These are phyloP conservation scores for Macaranga tanarius DNA, from an alignment of 441 rosid genomes.

Conservation along the genomic window DNA sequence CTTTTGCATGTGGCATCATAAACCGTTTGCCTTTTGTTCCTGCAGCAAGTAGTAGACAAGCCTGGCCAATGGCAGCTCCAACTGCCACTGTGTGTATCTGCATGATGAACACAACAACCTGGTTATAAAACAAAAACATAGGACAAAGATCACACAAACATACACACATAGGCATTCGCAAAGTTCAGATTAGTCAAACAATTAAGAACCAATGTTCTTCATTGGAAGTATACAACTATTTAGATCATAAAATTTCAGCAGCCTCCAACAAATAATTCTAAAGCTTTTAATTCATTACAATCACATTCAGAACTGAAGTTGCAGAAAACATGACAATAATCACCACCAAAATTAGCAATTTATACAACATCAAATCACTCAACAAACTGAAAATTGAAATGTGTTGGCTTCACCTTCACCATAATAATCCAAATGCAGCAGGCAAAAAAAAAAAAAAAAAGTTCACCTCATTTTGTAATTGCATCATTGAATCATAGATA, in stretches of 20 bases:
- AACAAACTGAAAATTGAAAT: background rate
- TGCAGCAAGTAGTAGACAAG: slow-evolving; percentile 78
- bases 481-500: slow-evolving; percentile 82
- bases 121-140: slow-evolving; percentile 6
- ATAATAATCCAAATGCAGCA: slow-evolving; percentile 9
- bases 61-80: slow-evolving; percentile 80
- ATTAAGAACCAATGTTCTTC: background rate
- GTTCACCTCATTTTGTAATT: slow-evolving; percentile 56
- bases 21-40: slow-evolving; percentile 78
- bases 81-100: slow-evolving; percentile 77
- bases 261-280: slow-evolving; percentile 2
- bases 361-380: background rate
- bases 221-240: background rate
- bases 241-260: background rate
- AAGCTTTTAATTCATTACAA: background rate
- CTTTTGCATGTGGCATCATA: slow-evolving; percentile 90
- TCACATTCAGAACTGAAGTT: background rate
- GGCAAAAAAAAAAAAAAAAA: background rate
- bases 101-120: slow-evolving; percentile 21
- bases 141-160: background rate
- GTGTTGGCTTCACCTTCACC: background rate
- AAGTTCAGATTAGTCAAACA: background rate
- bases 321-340: background rate
- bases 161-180: background rate
- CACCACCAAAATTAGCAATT: background rate